Base-by-base conservation (phyloP, 352 stramenopile species). In the Phytophthora cactorum region DNA sequence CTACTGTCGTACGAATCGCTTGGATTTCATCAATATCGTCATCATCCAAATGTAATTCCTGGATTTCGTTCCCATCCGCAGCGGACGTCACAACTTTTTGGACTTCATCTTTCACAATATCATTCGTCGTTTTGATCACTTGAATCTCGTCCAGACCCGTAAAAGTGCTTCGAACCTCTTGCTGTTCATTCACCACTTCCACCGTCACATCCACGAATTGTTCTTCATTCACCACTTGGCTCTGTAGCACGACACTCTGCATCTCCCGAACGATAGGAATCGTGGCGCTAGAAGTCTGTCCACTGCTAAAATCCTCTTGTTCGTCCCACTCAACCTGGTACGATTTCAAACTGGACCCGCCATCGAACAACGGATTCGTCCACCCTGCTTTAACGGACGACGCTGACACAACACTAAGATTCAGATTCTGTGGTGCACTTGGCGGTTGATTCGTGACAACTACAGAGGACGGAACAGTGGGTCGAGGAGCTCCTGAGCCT, bases 131-230 rank as follows among this genome's bases (percentile, higher is more conserved):
- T 45, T 69, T 83, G 25, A 98, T 88, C 6, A 94, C 75, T 63
- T 98, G 92, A 27, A 97, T 76, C 55, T 98, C 92, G 66, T 98
- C 91, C 10, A 81, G 81, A 4, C 93, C 93, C 0, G 76, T 84
- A 34, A 97, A 95, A 3, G 69, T 77, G 1, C 85, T 98, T 10
- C 94, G 93, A 2, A 99, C 88, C 6, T 96, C 96, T 69, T 99
- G 96, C 7, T 96, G 75, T 71, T 99, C 97, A 68, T 99, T 99
- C 14, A 84, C 96, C 11, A 99, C 97, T 56, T 96, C 81, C 8
- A 98, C 92, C 0, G 93, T 98, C 0, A 91, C 95, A 64, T 97
- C 83, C 5, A 99, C 89, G 50, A 90, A 90, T 63, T 99, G 97
- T 50, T 98, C 90, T 75, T 98, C 97, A 47, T 96, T 93, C 5